Evolutionary conservation across 768 basidiomycete genomes (phyloP).

Genomic region (Lactifluus volemus): DNA sequence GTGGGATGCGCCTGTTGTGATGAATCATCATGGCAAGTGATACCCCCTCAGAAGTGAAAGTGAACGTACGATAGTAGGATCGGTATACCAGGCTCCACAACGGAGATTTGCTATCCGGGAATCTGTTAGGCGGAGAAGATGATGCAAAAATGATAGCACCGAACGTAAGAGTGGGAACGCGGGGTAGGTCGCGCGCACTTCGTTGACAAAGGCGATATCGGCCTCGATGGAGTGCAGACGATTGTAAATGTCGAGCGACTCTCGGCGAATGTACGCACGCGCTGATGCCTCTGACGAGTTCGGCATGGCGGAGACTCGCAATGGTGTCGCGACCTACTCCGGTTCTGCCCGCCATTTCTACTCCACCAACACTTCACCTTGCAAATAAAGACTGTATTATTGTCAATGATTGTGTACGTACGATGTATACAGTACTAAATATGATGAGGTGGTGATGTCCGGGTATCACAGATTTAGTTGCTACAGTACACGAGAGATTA

Average conservation of each 20-base stretch:
- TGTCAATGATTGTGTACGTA: too few species aligned
- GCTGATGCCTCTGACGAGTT: conserved; percentile 18
- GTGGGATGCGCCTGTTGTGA: conserved; percentile 22
- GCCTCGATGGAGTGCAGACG: conserved; percentile 79
- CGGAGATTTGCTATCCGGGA: conserved; percentile 67
- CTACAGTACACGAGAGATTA: background rate
- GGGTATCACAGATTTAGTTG: background rate
- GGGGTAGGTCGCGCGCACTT: conserved; percentile 40
- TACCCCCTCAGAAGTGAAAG: background rate
- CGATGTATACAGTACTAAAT: too few species aligned
- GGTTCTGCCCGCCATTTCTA: too few species aligned
- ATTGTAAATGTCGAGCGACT: conserved; percentile 74
- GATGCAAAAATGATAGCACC: conserved; percentile 21
- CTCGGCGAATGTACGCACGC: conserved; percentile 50
- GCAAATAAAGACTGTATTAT: too few species aligned
- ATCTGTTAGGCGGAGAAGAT: background rate
- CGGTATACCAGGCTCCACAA: conserved; percentile 91
- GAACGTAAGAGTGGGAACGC: conserved; percentile 49
- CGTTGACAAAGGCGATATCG: conserved; percentile 62
- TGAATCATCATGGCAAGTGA: conserved; percentile 1
- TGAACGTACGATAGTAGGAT: conserved; percentile 49
- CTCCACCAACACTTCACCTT: too few species aligned
- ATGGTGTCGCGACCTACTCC: background rate
- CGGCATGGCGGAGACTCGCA: background rate
- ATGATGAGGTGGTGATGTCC: background rate